Percentiles rank a stretch among this genome's conserved stretches.
These are phyloP conservation scores for Sugiyamaella valdiviana DNA, from an alignment of 805 yeast genomes.

Conservation along the genomic window DNA sequence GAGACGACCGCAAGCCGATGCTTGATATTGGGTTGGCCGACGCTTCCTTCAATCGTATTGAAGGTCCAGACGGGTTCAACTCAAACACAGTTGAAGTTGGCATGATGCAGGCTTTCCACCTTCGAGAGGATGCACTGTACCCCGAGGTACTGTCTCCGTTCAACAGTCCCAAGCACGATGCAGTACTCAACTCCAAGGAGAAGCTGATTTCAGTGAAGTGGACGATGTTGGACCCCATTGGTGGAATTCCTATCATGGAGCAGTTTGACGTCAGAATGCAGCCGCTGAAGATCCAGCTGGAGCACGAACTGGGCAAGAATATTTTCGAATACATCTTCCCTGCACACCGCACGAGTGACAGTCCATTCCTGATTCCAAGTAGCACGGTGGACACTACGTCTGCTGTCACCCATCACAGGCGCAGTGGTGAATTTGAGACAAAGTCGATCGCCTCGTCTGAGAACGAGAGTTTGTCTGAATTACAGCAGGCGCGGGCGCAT, in stretches of 20 bases:
- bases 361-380: slow-evolving; percentile 22
- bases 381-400: slow-evolving; percentile 9
- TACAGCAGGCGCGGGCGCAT: background rate
- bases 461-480: background rate
- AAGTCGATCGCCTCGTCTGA: slow-evolving; percentile 1
- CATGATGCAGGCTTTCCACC: slow-evolving; percentile 63
- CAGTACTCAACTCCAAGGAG: slow-evolving; percentile 6
- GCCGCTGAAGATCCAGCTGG: slow-evolving; percentile 69
- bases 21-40: slow-evolving; percentile 62
- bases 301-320: slow-evolving; percentile 59
- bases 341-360: slow-evolving; percentile 31
- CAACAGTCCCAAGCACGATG: slow-evolving; percentile 19
- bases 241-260: slow-evolving; percentile 81
- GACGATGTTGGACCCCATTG: slow-evolving; percentile 81
- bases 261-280: slow-evolving; percentile 52
- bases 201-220: slow-evolving; percentile 48
- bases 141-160: slow-evolving; percentile 66
- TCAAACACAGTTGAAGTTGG: slow-evolving; percentile 52
- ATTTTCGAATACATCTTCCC: slow-evolving; percentile 71
- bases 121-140: slow-evolving; percentile 50
- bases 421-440: slow-evolving; percentile 4
- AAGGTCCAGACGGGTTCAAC: slow-evolving; percentile 61
- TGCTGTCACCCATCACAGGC: slow-evolving; percentile 6
- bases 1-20: slow-evolving; percentile 54
- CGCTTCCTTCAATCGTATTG: slow-evolving; percentile 55